Base-by-base conservation (phyloP, 164 flowering plant genomes). In the Hamamelis virginiana region DNA sequence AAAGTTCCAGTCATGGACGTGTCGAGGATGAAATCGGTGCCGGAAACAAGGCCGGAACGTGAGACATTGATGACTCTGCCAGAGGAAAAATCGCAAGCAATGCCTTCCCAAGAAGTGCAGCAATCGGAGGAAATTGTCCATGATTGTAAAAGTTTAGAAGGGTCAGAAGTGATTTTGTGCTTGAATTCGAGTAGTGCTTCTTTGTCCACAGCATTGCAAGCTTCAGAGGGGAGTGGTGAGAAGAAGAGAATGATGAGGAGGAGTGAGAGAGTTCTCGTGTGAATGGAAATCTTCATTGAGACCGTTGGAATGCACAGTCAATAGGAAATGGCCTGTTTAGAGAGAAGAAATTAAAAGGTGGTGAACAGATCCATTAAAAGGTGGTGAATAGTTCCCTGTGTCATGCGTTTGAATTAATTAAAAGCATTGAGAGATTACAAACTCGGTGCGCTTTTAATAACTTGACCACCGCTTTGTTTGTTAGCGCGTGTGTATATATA, bases 91-190 rank as follows among this genome's bases (percentile, higher is more conserved):
- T 84, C 82, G 33, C 97, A 89, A 8, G 67, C 69, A 8, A 89
- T 70, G 45, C 97, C 92, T 3, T 72, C 81, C 97, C 92, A 89
- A 4, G 75, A 1, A 12, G 59, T 68, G 86, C 92, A 91, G 75
- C 94, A 87, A 59, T 86, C 81, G 0, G 87, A 70, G 51, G 84
- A 68, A 4, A 73, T 27, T 0, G 21, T 72, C 96, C 96, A 90
- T 19, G 89, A 68, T 1, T 13, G 25, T 9, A 88, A 68, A 0
- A 88, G 76, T 1, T 64, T 8, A 8, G 83, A 80, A 0, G 90
- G 86, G 80, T 88, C 93, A 0, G 69, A 68, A 5, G 81, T 80
- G 81, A 90, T 86, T 41, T 56, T 73, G 62, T 48, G 45, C 75
- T 90, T 88, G 87, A 90, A 88, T 1, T 65, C 71, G 21, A 88